Conservation (phyloP, 2,329 filamentous ascomycete genomes). For the Hypoxylon sp. region DNA sequence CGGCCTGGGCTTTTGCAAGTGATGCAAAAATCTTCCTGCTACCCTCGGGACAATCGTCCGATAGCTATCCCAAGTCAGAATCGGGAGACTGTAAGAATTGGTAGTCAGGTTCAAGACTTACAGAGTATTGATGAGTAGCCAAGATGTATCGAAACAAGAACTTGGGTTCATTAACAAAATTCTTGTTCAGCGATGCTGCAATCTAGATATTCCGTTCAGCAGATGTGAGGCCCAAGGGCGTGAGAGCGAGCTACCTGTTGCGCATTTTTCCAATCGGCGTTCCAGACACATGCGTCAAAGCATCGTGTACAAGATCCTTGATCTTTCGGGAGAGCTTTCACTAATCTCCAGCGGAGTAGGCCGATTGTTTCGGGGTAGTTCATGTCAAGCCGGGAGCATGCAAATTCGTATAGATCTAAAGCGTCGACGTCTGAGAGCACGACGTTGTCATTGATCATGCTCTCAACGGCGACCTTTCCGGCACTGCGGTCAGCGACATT, state of each 20-base stretch:
- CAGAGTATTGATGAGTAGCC: conserved; percentile 68
- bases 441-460: conserved; percentile 63
- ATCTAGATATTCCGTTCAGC: conserved; percentile 59
- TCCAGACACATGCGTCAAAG: conserved; percentile 67
- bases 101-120: conserved; percentile 52
- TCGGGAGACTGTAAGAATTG: background rate
- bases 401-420: conserved; percentile 70
- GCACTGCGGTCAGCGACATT: conserved; percentile 63
- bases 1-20: conserved; percentile 57
- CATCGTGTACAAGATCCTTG: conserved; percentile 60
- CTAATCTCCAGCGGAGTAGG: conserved; percentile 64
- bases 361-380: conserved; percentile 66
- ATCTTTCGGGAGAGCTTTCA: conserved; percentile 68
- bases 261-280: conserved; percentile 70
- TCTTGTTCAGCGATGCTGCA: conserved; percentile 67
- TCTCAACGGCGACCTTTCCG: conserved; percentile 62
- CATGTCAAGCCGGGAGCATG: conserved; percentile 60
- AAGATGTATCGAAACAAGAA: conserved; percentile 71
- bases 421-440: conserved; percentile 65
- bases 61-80: conserved; percentile 39
- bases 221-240: background rate
- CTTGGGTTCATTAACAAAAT: conserved; percentile 63
- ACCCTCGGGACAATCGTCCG: conserved; percentile 57
- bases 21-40: conserved; percentile 68
- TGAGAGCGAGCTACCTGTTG: conserved; percentile 63